phyloP scores from a whole-genome alignment of 2,329 filamentous ascomycete species.

The Paecilomyces fulvus region DNA sequence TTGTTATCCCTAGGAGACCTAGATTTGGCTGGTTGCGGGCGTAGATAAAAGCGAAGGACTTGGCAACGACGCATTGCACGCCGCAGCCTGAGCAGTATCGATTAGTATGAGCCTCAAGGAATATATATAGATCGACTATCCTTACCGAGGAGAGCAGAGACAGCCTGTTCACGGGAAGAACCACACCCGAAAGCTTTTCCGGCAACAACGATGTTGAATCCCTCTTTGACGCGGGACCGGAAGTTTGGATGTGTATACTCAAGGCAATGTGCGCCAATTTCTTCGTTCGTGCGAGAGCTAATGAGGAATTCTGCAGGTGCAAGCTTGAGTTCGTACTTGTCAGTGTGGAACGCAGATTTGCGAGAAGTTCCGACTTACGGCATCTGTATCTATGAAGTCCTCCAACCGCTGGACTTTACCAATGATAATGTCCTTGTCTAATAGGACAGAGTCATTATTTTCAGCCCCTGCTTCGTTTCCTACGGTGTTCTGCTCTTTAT shows the following conservation, averaged over 20 bases:
- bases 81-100: conserved; percentile 16
- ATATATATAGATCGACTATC: neutral
- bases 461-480: neutral
- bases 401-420: conserved; percentile 34
- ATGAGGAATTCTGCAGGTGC: conserved; percentile 33
- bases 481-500: neutral
- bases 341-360: neutral
- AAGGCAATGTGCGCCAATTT: conserved; percentile 32
- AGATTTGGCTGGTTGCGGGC: conserved; percentile 38
- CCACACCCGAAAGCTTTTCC: conserved; percentile 41
- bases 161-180: conserved; percentile 39
- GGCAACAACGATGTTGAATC: conserved; percentile 36
- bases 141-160: conserved; percentile 30
- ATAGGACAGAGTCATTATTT: neutral
- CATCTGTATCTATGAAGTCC: conserved; percentile 38
- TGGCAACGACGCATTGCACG: conserved; percentile 37
- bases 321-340: conserved; percentile 16
- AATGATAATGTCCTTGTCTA: conserved; percentile 11
- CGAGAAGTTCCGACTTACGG: conserved; percentile 16
- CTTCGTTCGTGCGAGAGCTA: conserved; percentile 19
- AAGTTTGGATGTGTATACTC: conserved; percentile 35
- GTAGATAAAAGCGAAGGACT: conserved; percentile 41
- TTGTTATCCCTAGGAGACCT: conserved; percentile 37
- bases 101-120: neutral
- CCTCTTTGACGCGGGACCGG: conserved; percentile 26